Percentiles rank a stretch among this genome's conserved stretches.
These are phyloP conservation scores for Poa annua DNA, from an alignment of 176 grass and related monocot genomes.

Conservation along the genomic window DNA sequence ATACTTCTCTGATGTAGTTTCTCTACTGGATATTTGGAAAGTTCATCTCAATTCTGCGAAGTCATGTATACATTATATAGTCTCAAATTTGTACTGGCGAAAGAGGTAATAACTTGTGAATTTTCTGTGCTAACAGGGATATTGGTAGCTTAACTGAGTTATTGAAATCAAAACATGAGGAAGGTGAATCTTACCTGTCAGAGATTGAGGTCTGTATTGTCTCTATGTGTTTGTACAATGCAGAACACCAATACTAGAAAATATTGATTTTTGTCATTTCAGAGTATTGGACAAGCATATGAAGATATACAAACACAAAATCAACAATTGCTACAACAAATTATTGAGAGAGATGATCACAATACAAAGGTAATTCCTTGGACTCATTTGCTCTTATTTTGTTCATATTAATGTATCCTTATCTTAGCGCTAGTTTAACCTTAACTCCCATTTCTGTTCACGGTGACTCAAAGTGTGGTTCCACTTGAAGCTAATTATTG, in stretches of 20 bases:
- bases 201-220: conserved; percentile 79
- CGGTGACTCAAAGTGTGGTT: not conserved
- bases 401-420: not conserved
- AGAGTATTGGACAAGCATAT: conserved; percentile 93
- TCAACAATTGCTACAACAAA: conserved; percentile 91
- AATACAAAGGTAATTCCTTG: conserved; percentile 81
- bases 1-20: not conserved
- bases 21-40: not conserved
- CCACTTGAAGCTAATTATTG: not conserved
- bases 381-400: conserved; percentile 14
- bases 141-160: conserved; percentile 54
- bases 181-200: conserved; percentile 71
- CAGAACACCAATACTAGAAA: conserved; percentile 25
- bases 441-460: conserved; percentile 4
- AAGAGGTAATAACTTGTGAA: conserved; percentile 26
- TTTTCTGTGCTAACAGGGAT: conserved; percentile 31
- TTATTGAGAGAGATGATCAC: conserved; percentile 95
- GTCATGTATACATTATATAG: not conserved
- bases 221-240: conserved; percentile 30
- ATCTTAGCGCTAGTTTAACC: not conserved
- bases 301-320: conserved; percentile 92
- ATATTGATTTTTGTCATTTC: conserved; percentile 33
- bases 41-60: not conserved
- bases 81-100: not conserved
- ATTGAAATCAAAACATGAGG: conserved; percentile 87